Base-by-base conservation (phyloP, 108 stramenopile genomes). In the Schizochytrium sp. region DNA sequence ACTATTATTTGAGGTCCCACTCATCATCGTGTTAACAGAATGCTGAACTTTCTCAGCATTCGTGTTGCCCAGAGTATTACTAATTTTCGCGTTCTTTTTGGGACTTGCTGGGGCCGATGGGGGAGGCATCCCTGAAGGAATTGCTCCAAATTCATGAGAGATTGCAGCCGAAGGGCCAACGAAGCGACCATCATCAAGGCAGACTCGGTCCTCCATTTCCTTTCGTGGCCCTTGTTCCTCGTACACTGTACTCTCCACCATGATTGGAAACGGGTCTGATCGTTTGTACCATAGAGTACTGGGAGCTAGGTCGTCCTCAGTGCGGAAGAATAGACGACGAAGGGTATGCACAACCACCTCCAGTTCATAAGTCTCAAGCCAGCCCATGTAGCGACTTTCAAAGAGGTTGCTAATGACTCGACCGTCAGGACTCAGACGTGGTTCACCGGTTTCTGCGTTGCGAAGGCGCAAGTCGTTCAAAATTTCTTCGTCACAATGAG, bases 371-470 rank as follows among this genome's bases (percentile, higher is more conserved):
- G 53, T 55, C 55, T 83, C 76, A n/a, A 83, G 76, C 76, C 76
- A 83, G 76, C 76, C 76, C 76, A 83, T 83, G 76, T 83, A 83
- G 50, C 53, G 50, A 53, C 76, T 55, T n/a, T 83, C 76, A 49
- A 83, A 49, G 50, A 83, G 53, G 3, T 83, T 83, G 3, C 8
- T 10, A 42, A 55, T 10, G 53, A 83, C 76, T 10, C 50, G 47
- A 7, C 40, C 5, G 53, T 83, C 76, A n/a, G 49, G 38, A 12
- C n/a, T 28, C 45, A 83, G 76, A 10, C 53, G 47, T 0, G 28
- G 47, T 8, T 83, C 53, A 5, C 53, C 47, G 12, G 47, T 38
- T 13, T 83, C 76, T 46, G 47, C 15, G 53, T 42, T 12, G 76
- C 47, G 50, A 2, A 83, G 76, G 50, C 76, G 47, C 2, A 53